These are phyloP conservation scores for Exophiala alcalophila DNA, from an alignment of 2,329 filamentous ascomycete species.

Conservation along the genomic window DNA sequence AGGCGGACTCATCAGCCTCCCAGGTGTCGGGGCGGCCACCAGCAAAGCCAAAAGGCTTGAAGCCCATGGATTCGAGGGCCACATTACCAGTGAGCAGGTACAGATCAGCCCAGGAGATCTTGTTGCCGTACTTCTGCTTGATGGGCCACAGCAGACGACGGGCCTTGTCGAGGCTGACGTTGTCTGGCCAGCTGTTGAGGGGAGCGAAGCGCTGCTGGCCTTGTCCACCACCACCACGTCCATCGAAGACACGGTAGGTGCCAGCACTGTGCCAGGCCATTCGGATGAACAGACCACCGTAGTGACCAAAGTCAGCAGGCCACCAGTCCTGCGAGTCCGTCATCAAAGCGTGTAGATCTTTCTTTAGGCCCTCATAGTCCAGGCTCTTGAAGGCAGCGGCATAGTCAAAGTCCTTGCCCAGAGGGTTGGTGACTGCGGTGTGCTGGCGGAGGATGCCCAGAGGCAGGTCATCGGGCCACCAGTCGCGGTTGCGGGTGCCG, in stretches of 20 bases:
- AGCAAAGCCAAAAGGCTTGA: constrained; percentile 70
- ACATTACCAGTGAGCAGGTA: constrained; percentile 71
- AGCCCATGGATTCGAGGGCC: constrained; percentile 72
- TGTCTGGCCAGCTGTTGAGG: constrained; percentile 80
- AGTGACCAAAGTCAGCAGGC: constrained; percentile 79
- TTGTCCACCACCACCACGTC: constrained; percentile 69
- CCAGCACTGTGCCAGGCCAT: constrained; percentile 80
- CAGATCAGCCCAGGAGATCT: constrained; percentile 77
- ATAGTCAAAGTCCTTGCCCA: constrained; percentile 68
- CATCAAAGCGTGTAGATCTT: constrained; percentile 68
- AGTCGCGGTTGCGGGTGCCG: constrained; percentile 67
- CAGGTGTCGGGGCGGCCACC: constrained; percentile 70
- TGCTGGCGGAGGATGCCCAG: constrained; percentile 74
- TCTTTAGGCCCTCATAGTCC: constrained; percentile 69
- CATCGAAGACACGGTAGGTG: constrained; percentile 72
- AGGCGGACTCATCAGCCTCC: constrained; percentile 72
- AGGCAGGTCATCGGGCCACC: constrained; percentile 69
- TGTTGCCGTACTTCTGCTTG: constrained; percentile 81
- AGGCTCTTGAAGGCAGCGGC: constrained; percentile 67
- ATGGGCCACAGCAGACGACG: constrained; percentile 75
- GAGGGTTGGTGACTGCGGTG: constrained; percentile 60
- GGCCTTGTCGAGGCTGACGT: constrained; percentile 74
- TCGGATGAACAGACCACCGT: constrained; percentile 74
- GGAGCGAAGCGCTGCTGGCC: constrained; percentile 78
- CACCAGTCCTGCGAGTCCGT: constrained; percentile 78